Evolutionary conservation across 225 moss, liverwort and hornwort genomes (phyloP), one percentile per base, ranked within the genome.

Genomic region (Pleurozium schreberi): DNA sequence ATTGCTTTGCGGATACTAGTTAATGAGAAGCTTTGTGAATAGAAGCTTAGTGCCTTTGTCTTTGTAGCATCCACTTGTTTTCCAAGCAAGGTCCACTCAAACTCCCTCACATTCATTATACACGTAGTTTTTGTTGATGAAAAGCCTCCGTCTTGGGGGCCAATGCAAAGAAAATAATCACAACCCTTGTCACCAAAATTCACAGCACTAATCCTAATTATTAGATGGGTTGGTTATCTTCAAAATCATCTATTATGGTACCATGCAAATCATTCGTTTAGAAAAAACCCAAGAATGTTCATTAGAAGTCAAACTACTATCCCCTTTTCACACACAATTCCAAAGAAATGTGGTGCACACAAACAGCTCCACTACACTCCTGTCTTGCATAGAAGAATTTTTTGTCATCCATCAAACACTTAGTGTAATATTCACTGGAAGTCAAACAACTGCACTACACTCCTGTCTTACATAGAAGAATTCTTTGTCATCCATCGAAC

Each of bases 141-240:
- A 11, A 75, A 74, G 7, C 1, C 31, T 75, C 6, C 30, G 0
- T 49, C 19, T 3, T 19, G 33, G 20, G 5, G 33, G 19, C 4
- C 0, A 49, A 0, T 0, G 8, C 49, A 49, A 49, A 75, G 31
- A 18, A 18, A 31, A 14, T 9, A n/a, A 21, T 76, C 12, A 33
- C 76, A 21, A 76, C 31, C 11, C 52, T 76, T 76, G 34, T 14
- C 22, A 76, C 36, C 3, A 36, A 0, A 34, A 52, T 36, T 36
- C 36, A 65, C 26, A 17, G 26, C 26, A 79, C 25, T 26, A 31
- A 34, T 2, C 15, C 5, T 26, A 8, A 7, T 14, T 42, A 7
- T 14, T 42, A 9, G 27, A 27, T 2, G 3, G 3, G 16, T 3
- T 27, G 3, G 3, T 71, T 2, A 26, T 1, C 0, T 0, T 27